Evolutionary conservation across 192 early-diverging fungal genomes (phyloP), one percentile per base, ranked within the genome.

Genomic region (Coemansia sp.): DNA sequence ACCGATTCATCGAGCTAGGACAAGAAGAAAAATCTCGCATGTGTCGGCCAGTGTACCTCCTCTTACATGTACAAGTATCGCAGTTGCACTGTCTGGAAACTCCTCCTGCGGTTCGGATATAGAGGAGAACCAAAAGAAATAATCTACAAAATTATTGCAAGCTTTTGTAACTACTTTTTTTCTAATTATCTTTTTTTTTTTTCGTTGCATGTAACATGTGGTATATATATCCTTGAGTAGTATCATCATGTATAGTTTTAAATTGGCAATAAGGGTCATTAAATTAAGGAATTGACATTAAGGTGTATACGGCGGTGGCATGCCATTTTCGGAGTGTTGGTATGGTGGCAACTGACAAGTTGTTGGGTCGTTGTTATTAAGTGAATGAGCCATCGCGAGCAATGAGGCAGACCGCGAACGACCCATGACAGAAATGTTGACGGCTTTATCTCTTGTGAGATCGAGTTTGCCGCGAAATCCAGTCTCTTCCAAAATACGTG

Each of bases 1-100:
- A 85, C 49, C 61, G 83, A 31, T 77, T 69, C 33, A 62, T 80
- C 31, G 83, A 85, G 78, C 78, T 85, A 15, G 72, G 74, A 24
- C 70, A 68, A 64, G 70, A 40, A 57, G 81, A 83, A 5, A 83
- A 78, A 68, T 15, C 63, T 20, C 40, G 68, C 15, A 43, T 46
- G 29, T 73, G 68, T 39, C 64, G 71, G 1, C 70, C 81, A 3
- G 68, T 76, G 39, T 66, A 75, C 8, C 20, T 83, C n/a, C 52
- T 83, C 33, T 22, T 83, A 36, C 70, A 79, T 62, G 70, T 83
- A 2, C 81, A 83, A 55, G 39, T 73, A 15, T 78, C 81, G 16
- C 80, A 83, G 69, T 50, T 83, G 58, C 81, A 83, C 38, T 83
- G 81, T 33, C 43, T 78, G 20, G 81, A 69, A 22, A 49, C 43